Conservation (phyloP, 2,329 filamentous ascomycete genomes). For the Aspergillus carbonarius region DNA sequence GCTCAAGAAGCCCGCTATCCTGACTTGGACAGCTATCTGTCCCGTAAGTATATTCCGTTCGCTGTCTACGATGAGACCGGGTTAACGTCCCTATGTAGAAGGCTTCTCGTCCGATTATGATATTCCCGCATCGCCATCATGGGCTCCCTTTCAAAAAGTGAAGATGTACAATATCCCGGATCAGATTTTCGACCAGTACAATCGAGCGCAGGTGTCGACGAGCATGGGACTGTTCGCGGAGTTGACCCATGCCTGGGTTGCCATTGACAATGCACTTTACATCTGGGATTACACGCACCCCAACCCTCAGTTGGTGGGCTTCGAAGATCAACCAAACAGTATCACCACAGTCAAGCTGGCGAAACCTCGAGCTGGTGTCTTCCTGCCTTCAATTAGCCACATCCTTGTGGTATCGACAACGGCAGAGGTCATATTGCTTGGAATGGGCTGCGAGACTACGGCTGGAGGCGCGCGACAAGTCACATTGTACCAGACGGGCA, state of each 20-base stretch:
- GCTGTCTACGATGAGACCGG: conserved; percentile 13
- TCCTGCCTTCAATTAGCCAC: conserved; percentile 80
- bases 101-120: conserved; percentile 93
- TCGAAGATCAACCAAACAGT: conserved; percentile 81
- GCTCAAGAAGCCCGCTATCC: conserved; percentile 77
- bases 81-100: conserved; percentile 53
- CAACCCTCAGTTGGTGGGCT: conserved; percentile 88
- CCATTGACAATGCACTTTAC: conserved; percentile 93
- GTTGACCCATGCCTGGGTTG: conserved; percentile 91
- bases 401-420: conserved; percentile 86
- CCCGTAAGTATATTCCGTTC: conserved; percentile 62
- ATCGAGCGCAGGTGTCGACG: conserved; percentile 81
- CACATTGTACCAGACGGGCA: conserved; percentile 81
- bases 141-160: conserved; percentile 86
- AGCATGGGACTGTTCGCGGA: conserved; percentile 94
- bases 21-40: conserved; percentile 83
- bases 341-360: conserved; percentile 91
- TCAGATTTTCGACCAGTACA: conserved; percentile 88
- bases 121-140: conserved; percentile 64
- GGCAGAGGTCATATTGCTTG: conserved; percentile 81
- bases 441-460: conserved; percentile 67
- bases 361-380: conserved; percentile 80
- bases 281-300: conserved; percentile 96
- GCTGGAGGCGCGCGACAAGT: conserved; percentile 69
- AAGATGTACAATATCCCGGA: conserved; percentile 89